phyloP scores from a whole-genome alignment of 225 moss, liverwort and hornwort species.

The Takakia lepidozioides region DNA sequence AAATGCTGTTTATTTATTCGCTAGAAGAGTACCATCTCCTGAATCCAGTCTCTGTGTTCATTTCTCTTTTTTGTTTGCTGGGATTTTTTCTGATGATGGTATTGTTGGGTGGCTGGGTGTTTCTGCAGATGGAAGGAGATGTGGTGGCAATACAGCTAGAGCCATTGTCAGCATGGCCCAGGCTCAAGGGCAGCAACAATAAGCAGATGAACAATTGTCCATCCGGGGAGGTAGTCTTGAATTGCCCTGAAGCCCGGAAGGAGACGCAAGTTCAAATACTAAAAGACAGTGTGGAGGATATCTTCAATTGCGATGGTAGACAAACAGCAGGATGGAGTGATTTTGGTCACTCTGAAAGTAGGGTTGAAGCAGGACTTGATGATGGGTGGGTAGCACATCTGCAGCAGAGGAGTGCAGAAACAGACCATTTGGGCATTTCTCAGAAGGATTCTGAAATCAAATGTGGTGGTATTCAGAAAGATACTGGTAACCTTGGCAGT shows the following conservation, averaged over 20 bases:
- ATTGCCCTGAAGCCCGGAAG: constrained; percentile 11
- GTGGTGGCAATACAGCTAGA: constrained; percentile 75
- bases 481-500: constrained; percentile 9
- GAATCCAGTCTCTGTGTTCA: too few relatives aligned
- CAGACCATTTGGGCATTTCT: too few relatives aligned
- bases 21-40: too few relatives aligned
- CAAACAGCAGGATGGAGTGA: not conserved
- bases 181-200: constrained; percentile 57
- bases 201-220: constrained; percentile 43
- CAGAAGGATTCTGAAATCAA: constrained; percentile 7
- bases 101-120: not conserved
- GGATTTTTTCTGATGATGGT: too few relatives aligned
- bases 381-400: not conserved
- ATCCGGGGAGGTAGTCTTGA: constrained; percentile 13
- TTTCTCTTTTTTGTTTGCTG: too few relatives aligned
- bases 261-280: constrained; percentile 9
- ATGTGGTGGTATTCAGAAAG: constrained; percentile 12
- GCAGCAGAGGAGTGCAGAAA: constrained; percentile 7
- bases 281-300: constrained; percentile 11
- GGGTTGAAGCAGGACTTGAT: constrained; percentile 12
- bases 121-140: constrained; percentile 87
- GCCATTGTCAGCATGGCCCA: constrained; percentile 59
- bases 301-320: not conserved
- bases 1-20: too few relatives aligned
- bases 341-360: constrained; percentile 4